Conservation (phyloP, 352 stramenopile genomes). For the Phytophthora lateralis region DNA sequence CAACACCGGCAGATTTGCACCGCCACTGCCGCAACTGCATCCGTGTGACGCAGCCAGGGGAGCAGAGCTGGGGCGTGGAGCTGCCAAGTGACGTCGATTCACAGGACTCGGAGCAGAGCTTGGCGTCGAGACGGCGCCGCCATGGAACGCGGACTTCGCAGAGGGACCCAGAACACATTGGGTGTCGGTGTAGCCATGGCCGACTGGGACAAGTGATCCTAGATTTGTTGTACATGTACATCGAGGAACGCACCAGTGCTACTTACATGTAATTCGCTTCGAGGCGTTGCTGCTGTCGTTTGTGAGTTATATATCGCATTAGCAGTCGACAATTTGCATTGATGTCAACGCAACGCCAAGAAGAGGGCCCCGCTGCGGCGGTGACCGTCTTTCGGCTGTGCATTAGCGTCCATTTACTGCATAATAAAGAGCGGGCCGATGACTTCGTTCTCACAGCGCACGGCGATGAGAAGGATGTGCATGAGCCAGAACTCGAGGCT, state of each 20-base stretch:
- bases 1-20: neutral
- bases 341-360: slow-evolving; percentile 8
- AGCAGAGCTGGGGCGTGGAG: too few species aligned
- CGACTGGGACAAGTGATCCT: neutral
- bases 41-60: neutral
- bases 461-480: slow-evolving; percentile 68
- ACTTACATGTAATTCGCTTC: too few species aligned
- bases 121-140: neutral
- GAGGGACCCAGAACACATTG: neutral
- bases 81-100: neutral
- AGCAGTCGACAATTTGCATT: too few species aligned
- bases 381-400: slow-evolving; percentile 23
- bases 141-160: neutral
- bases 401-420: slow-evolving; percentile 25
- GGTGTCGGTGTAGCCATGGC: neutral
- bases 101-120: neutral
- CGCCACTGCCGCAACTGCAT: neutral
- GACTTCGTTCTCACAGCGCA: slow-evolving; percentile 68
- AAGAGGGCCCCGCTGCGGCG: slow-evolving; percentile 18
- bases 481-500: slow-evolving; percentile 73
- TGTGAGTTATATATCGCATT: too few species aligned
- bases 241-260: too few species aligned
- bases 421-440: slow-evolving; percentile 61
- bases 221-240: too few species aligned
- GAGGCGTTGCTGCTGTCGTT: too few species aligned